Evolutionary conservation across 495 filamentous ascomycete species (phyloP), one percentile per base, ranked within the genome.

Genomic region (Hypomontagnella monticulosa): DNA sequence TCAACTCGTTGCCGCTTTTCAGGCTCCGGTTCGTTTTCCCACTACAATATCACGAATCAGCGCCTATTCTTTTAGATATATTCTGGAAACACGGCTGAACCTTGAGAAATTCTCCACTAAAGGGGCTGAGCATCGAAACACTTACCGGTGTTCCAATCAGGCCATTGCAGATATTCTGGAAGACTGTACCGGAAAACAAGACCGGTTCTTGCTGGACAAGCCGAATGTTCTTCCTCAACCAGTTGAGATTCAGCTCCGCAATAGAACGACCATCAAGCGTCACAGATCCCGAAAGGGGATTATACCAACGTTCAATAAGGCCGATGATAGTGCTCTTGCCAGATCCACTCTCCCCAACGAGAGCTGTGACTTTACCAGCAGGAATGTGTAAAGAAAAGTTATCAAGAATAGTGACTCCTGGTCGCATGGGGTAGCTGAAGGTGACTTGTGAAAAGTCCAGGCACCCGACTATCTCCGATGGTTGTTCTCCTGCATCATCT

Each of bases 291-390:
- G 57, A 61, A 1, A 33, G 85, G 4, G 94, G 90, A 44, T 89
- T 82, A 67, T 96, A 96, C 76, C 92, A 95, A 5, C 92, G 84
- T 71, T 94, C 90, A 27, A 95, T 83, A 2, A 96, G 80, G 2
- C 89, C 90, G 20, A 95, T 85, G 10, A 94, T 87, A 0, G 90
- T 95, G 62, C 85, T 89, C 73, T 96, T 96, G 30, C 92, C 86
- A 46, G 87, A 89, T 2, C 91, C 89, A n/a, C 91, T 91, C 11
- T 92, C 86, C 6, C 93, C 89, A 14, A 94, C 91, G 11, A 97
- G 76, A 8, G 92, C 91, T 12, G 90, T 91, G n/a, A 86, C 89
- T 76, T 80, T 85, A 19, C 84, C 84, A 0, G 76, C 11, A 23
- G 46, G 18, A 36, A 27, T 33, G 40, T 34, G 33, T 32, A 43